Evolutionary conservation across 345 rosid species (phyloP).

Genomic region (thale cress (Arabidopsis thaliana)): TAIR10.1 NC_003076.8:20982001-20982500

Average conservation of each 20-base stretch:
- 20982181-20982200: slow-evolving; percentile 33
- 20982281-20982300: slow-evolving; percentile 16
- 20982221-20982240: slow-evolving; percentile 28
- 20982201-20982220: slow-evolving; percentile 9
- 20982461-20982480: slow-evolving; percentile 30
- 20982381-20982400: slow-evolving; percentile 95
- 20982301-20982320: slow-evolving; percentile 26
- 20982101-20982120: slow-evolving; percentile 14
- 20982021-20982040: slow-evolving; percentile 94
- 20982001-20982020: slow-evolving; percentile 96
- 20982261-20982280: slow-evolving; percentile 12
- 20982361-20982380: slow-evolving; percentile 98
- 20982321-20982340: slow-evolving; percentile 31
- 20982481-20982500: slow-evolving; percentile 28
- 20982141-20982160: slow-evolving; percentile 16
- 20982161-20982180: slow-evolving; percentile 19
- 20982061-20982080: slow-evolving; percentile 11
- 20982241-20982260: not conserved
- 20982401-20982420: slow-evolving; percentile 96
- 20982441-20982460: slow-evolving; percentile 88
- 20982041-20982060: slow-evolving; percentile 31
- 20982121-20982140: slow-evolving; percentile 26
- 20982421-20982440: slow-evolving; percentile 83
- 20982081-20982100: slow-evolving; percentile 20
- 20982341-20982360: slow-evolving; percentile 60